A percentile compares a stretch with the other conserved stretches of the same genome.
Conservation (phyloP, 73 alveolate species). For the Paramecium sexaurelia region DNA sequence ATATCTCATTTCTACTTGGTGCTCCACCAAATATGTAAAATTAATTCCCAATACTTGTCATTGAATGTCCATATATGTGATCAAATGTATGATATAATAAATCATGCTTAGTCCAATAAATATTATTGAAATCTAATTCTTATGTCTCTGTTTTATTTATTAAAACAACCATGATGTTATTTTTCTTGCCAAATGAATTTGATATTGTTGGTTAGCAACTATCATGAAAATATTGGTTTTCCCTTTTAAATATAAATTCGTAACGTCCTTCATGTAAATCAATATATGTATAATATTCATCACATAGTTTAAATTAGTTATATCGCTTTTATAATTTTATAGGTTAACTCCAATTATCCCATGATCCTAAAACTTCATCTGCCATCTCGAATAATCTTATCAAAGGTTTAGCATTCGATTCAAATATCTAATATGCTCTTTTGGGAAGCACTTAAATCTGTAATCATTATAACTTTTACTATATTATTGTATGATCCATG, state of each 20-base stretch:
- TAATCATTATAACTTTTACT: background rate
- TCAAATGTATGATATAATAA: slow-evolving; percentile 31
- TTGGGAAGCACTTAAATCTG: slow-evolving; percentile 28
- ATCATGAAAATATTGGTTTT: slow-evolving; percentile 54
- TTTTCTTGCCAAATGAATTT: slow-evolving; percentile 23
- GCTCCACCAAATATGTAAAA: slow-evolving; percentile 66
- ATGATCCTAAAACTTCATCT: slow-evolving; percentile 47
- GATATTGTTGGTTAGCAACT: slow-evolving; percentile 21
- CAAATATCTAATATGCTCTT: slow-evolving; percentile 34
- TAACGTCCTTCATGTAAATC: slow-evolving; percentile 53
- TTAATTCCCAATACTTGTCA: slow-evolving; percentile 63
- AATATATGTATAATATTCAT: slow-evolving; percentile 36
- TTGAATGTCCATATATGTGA: slow-evolving; percentile 66
- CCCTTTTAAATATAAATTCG: slow-evolving; percentile 59
- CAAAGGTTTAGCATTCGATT: background rate
- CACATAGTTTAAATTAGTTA: background rate
- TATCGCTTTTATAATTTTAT: background rate
- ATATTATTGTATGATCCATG: slow-evolving; percentile 58
- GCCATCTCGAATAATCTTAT: slow-evolving; percentile 11
- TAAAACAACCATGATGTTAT: slow-evolving; percentile 26
- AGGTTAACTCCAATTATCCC: slow-evolving; percentile 50
- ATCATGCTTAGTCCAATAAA: slow-evolving; percentile 44
- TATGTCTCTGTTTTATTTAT: background rate
- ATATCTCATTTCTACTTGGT: slow-evolving; percentile 50
- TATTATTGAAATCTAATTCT: slow-evolving; percentile 14